These are phyloP conservation scores for Sphagnum magellanicum DNA, from an alignment of 228 moss, liverwort and hornwort genomes.

Conservation along the genomic window DNA sequence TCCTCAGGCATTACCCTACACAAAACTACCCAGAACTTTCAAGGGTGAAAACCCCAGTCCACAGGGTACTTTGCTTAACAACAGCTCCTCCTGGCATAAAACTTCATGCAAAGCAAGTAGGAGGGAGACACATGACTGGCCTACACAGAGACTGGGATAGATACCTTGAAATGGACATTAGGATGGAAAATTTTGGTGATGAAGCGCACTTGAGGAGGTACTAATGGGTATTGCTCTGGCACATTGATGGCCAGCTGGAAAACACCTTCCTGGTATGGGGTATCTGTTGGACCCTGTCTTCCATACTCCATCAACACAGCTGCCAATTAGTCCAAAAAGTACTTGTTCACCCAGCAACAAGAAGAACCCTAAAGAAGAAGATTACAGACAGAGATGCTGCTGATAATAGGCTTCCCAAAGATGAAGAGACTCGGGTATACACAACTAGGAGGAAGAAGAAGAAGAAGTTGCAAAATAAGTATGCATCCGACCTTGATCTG, in stretches of 20 bases:
- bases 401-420: not conserved
- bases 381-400: not conserved
- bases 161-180: slow-evolving; percentile 98
- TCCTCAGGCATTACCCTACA: too few species aligned
- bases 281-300: slow-evolving; percentile 83
- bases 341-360: not conserved
- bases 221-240: slow-evolving; percentile 97
- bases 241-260: slow-evolving; percentile 97
- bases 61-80: too few species aligned
- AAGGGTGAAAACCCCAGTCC: too few species aligned
- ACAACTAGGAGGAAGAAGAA: not conserved
- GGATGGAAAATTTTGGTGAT: slow-evolving; percentile 99
- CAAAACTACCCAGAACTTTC: too few species aligned
- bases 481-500: slow-evolving; percentile 67
- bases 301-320: not conserved
- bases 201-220: slow-evolving; percentile 98
- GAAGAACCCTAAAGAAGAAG: not conserved
- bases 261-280: slow-evolving; percentile 94
- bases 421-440: too few species aligned
- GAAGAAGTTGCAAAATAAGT: too few species aligned
- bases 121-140: not conserved
- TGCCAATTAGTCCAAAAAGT: not conserved
- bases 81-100: too few species aligned
- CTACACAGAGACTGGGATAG: too few species aligned
- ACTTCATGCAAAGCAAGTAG: too few species aligned